Evolutionary conservation across 208 protist species (phyloP).

Genomic region (Acanthamoeba quina): DNA sequence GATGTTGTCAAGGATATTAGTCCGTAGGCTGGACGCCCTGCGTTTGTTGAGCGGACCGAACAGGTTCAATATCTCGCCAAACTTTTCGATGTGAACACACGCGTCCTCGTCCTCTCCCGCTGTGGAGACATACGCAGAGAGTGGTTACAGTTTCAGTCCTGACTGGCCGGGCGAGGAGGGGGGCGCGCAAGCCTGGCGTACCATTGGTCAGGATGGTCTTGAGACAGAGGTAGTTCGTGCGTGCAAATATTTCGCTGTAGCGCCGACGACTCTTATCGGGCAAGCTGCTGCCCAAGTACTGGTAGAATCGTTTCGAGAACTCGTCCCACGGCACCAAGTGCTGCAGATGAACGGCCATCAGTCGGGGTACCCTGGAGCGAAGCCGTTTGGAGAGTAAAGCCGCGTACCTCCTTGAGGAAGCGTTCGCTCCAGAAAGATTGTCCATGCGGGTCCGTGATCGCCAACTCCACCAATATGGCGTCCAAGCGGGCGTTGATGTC

Average conservation of each 20-base stretch:
- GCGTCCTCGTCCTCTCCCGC: slow-evolving; percentile 47
- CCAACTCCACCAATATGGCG: slow-evolving; percentile 63
- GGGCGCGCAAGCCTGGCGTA: not conserved
- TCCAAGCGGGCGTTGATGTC: slow-evolving; percentile 72
- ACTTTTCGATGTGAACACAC: slow-evolving; percentile 78
- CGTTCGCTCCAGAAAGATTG: slow-evolving; percentile 78
- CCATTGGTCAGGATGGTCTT: slow-evolving; percentile 64
- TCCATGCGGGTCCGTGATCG: slow-evolving; percentile 70
- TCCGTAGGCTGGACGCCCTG: slow-evolving; percentile 22
- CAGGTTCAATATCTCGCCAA: slow-evolving; percentile 82
- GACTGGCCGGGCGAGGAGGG: no score
- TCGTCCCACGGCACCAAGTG: slow-evolving; percentile 66
- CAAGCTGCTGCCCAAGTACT: slow-evolving; percentile 21
- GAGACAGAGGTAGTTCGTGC: slow-evolving; percentile 53
- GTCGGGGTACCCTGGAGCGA: not conserved
- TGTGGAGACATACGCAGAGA: not conserved
- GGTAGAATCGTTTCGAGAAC: slow-evolving; percentile 65
- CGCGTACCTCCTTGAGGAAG: slow-evolving; percentile 72
- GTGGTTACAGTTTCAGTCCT: not conserved
- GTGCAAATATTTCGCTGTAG: slow-evolving; percentile 35
- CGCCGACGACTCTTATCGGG: slow-evolving; percentile 12
- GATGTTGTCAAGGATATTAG: slow-evolving; percentile 71
- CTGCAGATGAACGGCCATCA: not conserved
- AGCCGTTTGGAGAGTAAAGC: not conserved
- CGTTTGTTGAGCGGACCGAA: slow-evolving; percentile 79